Evolutionary conservation across 805 yeast genomes (phyloP).

Genomic region (Teunomyces stri): DNA sequence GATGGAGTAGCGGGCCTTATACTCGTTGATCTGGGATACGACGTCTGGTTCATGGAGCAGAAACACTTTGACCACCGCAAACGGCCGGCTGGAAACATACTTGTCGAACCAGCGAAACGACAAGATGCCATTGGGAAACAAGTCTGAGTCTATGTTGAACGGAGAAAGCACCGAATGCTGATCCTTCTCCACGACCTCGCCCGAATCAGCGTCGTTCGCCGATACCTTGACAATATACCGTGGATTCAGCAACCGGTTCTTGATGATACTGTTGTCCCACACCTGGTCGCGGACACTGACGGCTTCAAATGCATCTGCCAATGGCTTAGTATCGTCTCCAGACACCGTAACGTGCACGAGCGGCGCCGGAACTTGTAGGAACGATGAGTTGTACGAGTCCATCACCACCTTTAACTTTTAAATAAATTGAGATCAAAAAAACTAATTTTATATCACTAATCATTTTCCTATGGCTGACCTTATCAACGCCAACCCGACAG

Average conservation of each 20-base stretch:
- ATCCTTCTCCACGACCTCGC: slow-evolving; percentile 4
- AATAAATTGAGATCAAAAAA: not conserved
- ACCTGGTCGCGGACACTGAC: slow-evolving; percentile 4
- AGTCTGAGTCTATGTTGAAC: slow-evolving; percentile 30
- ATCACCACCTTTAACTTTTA: slow-evolving; percentile 13
- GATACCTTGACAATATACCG: slow-evolving; percentile 25
- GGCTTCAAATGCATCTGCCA: not conserved
- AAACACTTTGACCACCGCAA: slow-evolving; percentile 24
- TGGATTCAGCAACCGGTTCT: slow-evolving; percentile 31
- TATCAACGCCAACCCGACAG: slow-evolving; percentile 88
- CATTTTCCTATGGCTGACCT: slow-evolving; percentile 63
- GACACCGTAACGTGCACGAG: slow-evolving; percentile 14
- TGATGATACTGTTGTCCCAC: slow-evolving; percentile 41
- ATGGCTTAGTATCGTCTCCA: not conserved
- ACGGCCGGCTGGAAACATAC: slow-evolving; percentile 31
- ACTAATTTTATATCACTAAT: too few species aligned
- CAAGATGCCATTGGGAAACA: slow-evolving; percentile 27
- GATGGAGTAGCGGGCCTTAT: slow-evolving; percentile 11
- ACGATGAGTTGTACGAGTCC: slow-evolving; percentile 30
- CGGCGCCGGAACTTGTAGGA: slow-evolving; percentile 37
- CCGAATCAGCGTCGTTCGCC: not conserved
- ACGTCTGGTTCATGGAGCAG: slow-evolving; percentile 12
- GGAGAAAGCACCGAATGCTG: slow-evolving; percentile 37
- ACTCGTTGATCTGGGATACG: slow-evolving; percentile 6
- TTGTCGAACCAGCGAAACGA: slow-evolving; percentile 35